Evolutionary conservation across 371 early-diverging fungal species (phyloP).

Genomic region (Modicella reniformis): DNA sequence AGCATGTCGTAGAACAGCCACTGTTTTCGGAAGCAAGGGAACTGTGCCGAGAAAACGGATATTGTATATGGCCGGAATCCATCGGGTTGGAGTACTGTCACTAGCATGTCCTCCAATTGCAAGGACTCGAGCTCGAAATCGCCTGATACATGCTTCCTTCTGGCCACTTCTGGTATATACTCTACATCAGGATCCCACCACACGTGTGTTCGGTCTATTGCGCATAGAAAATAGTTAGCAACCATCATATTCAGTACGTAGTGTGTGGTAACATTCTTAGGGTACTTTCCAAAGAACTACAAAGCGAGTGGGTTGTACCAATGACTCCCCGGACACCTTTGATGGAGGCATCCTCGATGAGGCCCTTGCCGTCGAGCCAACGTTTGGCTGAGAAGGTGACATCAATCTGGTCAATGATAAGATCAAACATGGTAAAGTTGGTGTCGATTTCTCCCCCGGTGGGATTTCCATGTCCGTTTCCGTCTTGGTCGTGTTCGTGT

Average conservation of each 20-base stretch:
- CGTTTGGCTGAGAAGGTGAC: conserved; percentile 88
- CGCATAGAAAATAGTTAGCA: background rate
- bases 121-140: conserved; percentile 86
- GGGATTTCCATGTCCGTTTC: background rate
- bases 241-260: background rate
- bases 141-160: conserved; percentile 76
- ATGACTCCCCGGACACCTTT: conserved; percentile 91
- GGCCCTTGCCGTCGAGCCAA: conserved; percentile 92
- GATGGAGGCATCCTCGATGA: conserved; percentile 83
- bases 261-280: too few species aligned
- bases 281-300: background rate
- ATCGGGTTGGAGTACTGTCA: conserved; percentile 81
- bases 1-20: conserved; percentile 94
- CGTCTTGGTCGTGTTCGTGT: conserved; percentile 40
- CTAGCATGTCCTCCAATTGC: conserved; percentile 76
- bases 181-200: conserved; percentile 78
- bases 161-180: conserved; percentile 68
- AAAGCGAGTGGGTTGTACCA: conserved; percentile 38
- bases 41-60: conserved; percentile 85
- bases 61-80: conserved; percentile 89
- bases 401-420: conserved; percentile 84
- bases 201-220: conserved; percentile 83
- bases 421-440: conserved; percentile 89
- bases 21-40: conserved; percentile 86
- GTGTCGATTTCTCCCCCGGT: conserved; percentile 61